Base-by-base conservation (phyloP, 2,329 filamentous ascomycete species). In the Neofusicoccum ribis region DNA sequence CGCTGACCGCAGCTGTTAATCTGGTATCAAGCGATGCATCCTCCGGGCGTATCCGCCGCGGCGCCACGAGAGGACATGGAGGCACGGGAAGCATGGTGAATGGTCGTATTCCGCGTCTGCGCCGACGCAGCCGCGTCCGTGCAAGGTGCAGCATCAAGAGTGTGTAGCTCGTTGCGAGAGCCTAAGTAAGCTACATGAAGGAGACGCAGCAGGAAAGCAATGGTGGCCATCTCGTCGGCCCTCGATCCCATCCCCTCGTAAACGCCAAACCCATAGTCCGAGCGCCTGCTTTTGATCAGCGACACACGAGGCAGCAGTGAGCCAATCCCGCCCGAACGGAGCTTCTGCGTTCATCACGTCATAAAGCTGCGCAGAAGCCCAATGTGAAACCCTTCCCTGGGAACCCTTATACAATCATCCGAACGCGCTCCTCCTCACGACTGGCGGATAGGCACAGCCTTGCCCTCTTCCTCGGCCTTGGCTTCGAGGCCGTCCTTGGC, bases 401-500 rank as follows among this genome's bases (percentile, higher is more conserved):
- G 34, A 59, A 44, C 36, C 43, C 43, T 49, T 37, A 43, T 27
- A 47, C 50, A 52, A 47, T 41, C 46, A 65, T 66, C 31, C 31
- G 41, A 34, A 36, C 39, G 34, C 27, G 27, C 27, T 20, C 23
- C 15, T 47, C 43, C 56, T 65, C 54, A 65, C 46, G 63, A 65
- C 65, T 65, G 54, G 20, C 52, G 62, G 47, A 64, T 66, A 20
- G 61, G 65, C 31, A 66, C 54, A 23, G 51, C 61, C 54, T 64
- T 66, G 51, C 61, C 66, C 44, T 66, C 56, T 36, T 54, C 70
- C 60, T 72, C 70, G 31, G 67, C 70, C 43, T 72, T 71, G n/a
- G 76, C 73, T 44, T 78, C 74, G 14, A 70, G 20, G 20, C 36
- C 46, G 14, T 60, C 69, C 36, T 82, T 79, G 70, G 84, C 80